Conservation (phyloP, 148 eudicot species). For the Dysphania ambrosioides region DNA sequence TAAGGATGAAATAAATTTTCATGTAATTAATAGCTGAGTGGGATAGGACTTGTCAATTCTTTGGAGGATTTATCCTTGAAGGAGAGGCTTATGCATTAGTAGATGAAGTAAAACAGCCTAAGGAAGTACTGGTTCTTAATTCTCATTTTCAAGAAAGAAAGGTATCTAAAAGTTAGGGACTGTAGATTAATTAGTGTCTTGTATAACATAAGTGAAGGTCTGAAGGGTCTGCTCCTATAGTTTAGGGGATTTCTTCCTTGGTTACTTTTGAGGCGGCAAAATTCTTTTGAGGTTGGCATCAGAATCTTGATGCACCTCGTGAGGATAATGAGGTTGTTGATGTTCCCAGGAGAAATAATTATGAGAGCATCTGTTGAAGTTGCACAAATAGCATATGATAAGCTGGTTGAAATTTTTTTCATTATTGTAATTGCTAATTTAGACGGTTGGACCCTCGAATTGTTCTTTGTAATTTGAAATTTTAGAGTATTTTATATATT, state of each 20-base stretch:
- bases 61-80: background rate
- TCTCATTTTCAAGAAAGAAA: background rate
- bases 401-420: too few species aligned
- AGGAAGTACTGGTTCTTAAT: background rate
- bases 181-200: background rate
- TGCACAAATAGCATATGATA: too few species aligned
- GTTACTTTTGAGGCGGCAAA: background rate
- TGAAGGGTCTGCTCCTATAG: background rate
- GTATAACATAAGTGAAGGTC: background rate
- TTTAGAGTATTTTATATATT: too few species aligned
- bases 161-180: background rate
- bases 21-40: background rate
- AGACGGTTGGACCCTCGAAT: too few species aligned
- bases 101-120: background rate
- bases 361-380: too few species aligned
- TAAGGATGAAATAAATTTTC: background rate
- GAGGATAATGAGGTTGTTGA: background rate
- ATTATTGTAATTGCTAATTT: too few species aligned
- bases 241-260: background rate
- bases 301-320: background rate
- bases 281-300: too few species aligned
- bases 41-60: background rate
- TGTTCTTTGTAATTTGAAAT: too few species aligned
- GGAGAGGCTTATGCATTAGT: background rate
- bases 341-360: background rate